Base-by-base conservation (phyloP, 2,329 filamentous ascomycete genomes). In the Fusarium sp. region DNA sequence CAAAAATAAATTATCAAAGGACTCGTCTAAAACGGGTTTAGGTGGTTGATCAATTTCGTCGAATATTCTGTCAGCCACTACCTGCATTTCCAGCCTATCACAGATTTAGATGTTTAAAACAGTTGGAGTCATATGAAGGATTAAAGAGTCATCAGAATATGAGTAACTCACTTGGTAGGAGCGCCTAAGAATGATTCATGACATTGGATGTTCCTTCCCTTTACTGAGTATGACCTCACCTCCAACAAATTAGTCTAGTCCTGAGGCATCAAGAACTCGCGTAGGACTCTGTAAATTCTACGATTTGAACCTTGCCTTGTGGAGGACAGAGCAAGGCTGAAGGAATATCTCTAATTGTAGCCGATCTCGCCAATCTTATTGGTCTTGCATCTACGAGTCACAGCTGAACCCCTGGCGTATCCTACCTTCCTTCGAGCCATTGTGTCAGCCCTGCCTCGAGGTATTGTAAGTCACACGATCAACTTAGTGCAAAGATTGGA, bases 241-340 rank as follows among this genome's bases (percentile, higher is more conserved):
- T 31, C 34, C 33, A n/a, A 18, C 34, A 13, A 20, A 23, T 23
- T 23, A 23, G 6, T 23, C 8, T 10, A 12, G 40, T 68, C 72
- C 72, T 74, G 70, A 72, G 72, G 72, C 72, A 74, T 74, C 70
- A 72, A 74, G 42, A 45, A 15, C 42, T 50, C 36, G 40, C 51
- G 38, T 40, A 40, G 41, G 16, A 45, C 41, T 30, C n/a, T 6
- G 47, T 47, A 62, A 63, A 61, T 61, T 49, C 36, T 41, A 42
- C 45, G 63, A 57, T 37, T 62, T 51, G 47, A 42, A 42, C 33
- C 34, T 44, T 52, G 42, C 23, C 12, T 54, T 31, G 18, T 72
- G 53, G 66, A 68, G 54, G 63, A 38, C 37, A 6, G 60, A 58
- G 55, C 44, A 54, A 63, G 57, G 44, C 55, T 69, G 69, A 71